Evolutionary conservation across 257 asterid genomes (phyloP), one percentile per base, ranked within the genome.

Genomic region (Petunia secreta): DNA sequence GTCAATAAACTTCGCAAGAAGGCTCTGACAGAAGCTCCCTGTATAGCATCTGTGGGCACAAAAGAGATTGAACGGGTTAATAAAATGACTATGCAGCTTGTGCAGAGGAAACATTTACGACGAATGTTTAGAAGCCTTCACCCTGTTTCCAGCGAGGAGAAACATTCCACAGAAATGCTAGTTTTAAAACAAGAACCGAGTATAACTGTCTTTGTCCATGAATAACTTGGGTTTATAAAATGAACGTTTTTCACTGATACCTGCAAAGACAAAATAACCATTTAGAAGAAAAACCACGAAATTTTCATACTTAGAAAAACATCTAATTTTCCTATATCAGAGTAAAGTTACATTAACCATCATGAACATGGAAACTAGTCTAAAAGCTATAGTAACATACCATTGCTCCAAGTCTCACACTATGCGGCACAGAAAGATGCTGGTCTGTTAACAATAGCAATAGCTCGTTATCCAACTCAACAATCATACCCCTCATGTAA

Each of bases 171-270:
- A 64, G 57, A 84, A 80, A 94, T 78, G 80, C 90, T 91, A 67
- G 98, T 91, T 84, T 87, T 90, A 80, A 82, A 80, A 86, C 98
- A 93, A 84, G 96, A 91, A 76, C 97, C 99, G 78, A 96, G 97
- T 80, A 94, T 80, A 82, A 92, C 84, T 84, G 85, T 84, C 86
- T 90, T 89, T 62, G 91, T 88, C 98, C 98, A 96, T 4, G 87
- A 81, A 86, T 90, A 96, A 83, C 86, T 87, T 53, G 99, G 93
- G 82, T 88, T 89, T 78, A 94, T 89, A 69, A 96, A 86, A 86
- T 96, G 98, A 65, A 88, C 94, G 77, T 94, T 91, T 83, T 83
- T 88, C 87, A 94, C 79, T 38, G 93, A 90, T 79, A 92, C 94
- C 99, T 96, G 85, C 25, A 25, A 59, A 84, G 34, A 79, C 41